These are phyloP conservation scores for Chrysosporium keratinophilum DNA, from an alignment of 2,329 filamentous ascomycete species.

Conservation along the genomic window DNA sequence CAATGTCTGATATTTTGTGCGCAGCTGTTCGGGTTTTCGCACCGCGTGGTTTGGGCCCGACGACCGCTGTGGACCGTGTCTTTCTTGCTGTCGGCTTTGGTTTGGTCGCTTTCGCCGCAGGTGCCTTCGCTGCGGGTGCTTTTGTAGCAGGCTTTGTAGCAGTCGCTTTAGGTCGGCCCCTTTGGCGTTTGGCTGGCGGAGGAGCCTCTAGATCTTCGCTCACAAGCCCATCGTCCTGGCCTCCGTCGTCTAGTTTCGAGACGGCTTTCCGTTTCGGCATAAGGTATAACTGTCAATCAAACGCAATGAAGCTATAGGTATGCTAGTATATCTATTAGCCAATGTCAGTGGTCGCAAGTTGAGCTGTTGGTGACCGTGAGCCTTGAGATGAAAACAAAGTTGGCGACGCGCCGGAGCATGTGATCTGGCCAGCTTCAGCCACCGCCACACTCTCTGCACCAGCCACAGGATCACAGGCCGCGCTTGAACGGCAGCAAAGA, in stretches of 20 bases:
- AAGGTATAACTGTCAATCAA: not conserved
- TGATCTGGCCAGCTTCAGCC: slow-evolving; percentile 5
- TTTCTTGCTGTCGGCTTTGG: slow-evolving; percentile 23
- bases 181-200: slow-evolving; percentile 28
- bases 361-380: too few species aligned
- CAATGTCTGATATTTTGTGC: slow-evolving; percentile 14
- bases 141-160: not conserved
- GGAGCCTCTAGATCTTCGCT: slow-evolving; percentile 26
- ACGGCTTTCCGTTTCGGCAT: slow-evolving; percentile 36
- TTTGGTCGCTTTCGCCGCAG: slow-evolving; percentile 39
- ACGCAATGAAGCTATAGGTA: too few species aligned
- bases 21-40: slow-evolving; percentile 23
- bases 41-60: slow-evolving; percentile 18
- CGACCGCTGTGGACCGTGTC: slow-evolving; percentile 19
- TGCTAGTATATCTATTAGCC: too few species aligned
- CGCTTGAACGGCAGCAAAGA: not conserved
- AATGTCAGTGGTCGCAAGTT: too few species aligned
- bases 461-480: slow-evolving; percentile 5
- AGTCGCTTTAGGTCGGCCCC: slow-evolving; percentile 30
- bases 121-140: slow-evolving; percentile 20
- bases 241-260: slow-evolving; percentile 39
- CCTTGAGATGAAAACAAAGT: not conserved
- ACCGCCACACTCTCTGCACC: not conserved
- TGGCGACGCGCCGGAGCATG: not conserved
- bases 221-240: slow-evolving; percentile 27